Conservation (phyloP, 2,329 filamentous ascomycete genomes). For the Fusarium guadeloupense region DNA sequence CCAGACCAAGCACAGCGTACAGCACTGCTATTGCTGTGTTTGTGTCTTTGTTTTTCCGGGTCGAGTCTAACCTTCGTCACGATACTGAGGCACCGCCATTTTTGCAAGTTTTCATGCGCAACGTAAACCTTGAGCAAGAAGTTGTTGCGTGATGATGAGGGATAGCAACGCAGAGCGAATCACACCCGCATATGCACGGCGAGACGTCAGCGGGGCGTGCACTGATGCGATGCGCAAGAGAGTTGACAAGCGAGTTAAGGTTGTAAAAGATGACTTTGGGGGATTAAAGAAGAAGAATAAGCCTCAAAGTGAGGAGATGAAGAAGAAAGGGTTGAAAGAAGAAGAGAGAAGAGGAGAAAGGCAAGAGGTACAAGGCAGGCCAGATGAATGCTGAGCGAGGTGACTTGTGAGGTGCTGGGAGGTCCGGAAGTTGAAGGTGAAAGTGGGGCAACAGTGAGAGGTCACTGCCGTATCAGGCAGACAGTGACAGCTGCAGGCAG, state of each 20-base stretch:
- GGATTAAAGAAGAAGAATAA: background rate
- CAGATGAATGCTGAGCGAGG: slow-evolving; percentile 13
- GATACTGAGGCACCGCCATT: slow-evolving; percentile 41
- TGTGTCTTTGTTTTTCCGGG: background rate
- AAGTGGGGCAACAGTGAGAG: slow-evolving; percentile 44
- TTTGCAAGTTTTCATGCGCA: background rate
- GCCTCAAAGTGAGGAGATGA: background rate
- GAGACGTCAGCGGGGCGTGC: slow-evolving; percentile 30
- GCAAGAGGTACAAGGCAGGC: slow-evolving; percentile 14
- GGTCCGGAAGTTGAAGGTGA: slow-evolving; percentile 42
- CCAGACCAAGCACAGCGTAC: background rate
- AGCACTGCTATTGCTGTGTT: background rate
- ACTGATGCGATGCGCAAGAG: background rate
- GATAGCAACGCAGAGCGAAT: slow-evolving; percentile 19
- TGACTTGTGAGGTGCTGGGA: slow-evolving; percentile 36
- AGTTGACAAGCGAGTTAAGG: background rate
- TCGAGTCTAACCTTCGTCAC: slow-evolving; percentile 37
- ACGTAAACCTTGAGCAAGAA: background rate
- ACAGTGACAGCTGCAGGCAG: slow-evolving; percentile 35
- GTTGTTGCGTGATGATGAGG: slow-evolving; percentile 10
- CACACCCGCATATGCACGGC: slow-evolving; percentile 20
- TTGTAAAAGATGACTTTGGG: background rate
- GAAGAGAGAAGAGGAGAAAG: slow-evolving; percentile 14
- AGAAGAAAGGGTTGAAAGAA: background rate
- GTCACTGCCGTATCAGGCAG: slow-evolving; percentile 46